Percentiles rank a stretch among this genome's conserved stretches.
Evolutionary conservation across 345 rosid genomes (phyloP).

Genomic region (Passiflora organensis): DNA sequence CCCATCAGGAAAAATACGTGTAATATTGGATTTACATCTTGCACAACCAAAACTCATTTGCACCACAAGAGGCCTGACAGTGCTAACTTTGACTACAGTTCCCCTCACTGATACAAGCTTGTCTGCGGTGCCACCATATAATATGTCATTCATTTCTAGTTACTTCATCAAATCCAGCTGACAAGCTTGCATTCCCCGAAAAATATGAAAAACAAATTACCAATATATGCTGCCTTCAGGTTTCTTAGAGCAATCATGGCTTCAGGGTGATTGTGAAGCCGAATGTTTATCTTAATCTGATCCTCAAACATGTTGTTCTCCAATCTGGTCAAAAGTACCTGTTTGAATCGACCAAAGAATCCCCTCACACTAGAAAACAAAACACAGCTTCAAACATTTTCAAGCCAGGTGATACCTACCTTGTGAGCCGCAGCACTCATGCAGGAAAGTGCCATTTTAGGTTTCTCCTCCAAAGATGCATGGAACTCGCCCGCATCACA

Average conservation of each 20-base stretch:
- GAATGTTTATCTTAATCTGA: conserved; percentile 57
- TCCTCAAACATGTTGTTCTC: conserved; percentile 37
- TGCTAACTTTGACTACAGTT: conserved; percentile 82
- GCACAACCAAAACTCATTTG: conserved; percentile 71
- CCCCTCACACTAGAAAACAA: not conserved
- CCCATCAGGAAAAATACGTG: conserved; percentile 72
- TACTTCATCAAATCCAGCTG: conserved; percentile 9
- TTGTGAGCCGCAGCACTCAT: conserved; percentile 79
- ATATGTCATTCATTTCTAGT: not conserved
- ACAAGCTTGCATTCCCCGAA: no score
- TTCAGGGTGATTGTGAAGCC: conserved; percentile 72
- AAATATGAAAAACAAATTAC: conserved; percentile 33
- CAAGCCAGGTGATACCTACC: conserved; percentile 30
- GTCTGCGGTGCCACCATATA: conserved; percentile 42
- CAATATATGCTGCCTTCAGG: conserved; percentile 90
- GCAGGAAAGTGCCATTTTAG: conserved; percentile 69
- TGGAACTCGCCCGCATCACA: conserved; percentile 52
- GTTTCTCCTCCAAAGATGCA: conserved; percentile 55
- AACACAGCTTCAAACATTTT: not conserved
- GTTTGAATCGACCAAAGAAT: not conserved
- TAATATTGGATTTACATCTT: conserved; percentile 62
- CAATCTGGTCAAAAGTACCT: conserved; percentile 22
- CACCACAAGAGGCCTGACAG: conserved; percentile 74
- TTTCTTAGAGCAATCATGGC: conserved; percentile 79
- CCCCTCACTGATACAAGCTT: conserved; percentile 92